These are phyloP conservation scores for Carex kokanica DNA, from an alignment of 176 grass and related monocot species.

Conservation along the genomic window DNA sequence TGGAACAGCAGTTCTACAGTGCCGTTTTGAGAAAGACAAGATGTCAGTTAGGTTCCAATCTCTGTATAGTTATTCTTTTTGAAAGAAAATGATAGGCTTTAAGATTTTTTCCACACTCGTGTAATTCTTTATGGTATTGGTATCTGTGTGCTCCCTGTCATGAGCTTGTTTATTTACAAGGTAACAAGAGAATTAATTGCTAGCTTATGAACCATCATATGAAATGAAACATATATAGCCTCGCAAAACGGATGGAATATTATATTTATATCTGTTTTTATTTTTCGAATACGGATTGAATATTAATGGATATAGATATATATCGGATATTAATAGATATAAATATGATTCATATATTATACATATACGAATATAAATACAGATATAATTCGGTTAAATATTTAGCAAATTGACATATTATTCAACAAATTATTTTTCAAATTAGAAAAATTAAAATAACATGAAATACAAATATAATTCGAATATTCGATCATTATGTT, in stretches of 20 bases:
- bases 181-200: conserved; percentile 13
- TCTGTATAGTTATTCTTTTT: neutral
- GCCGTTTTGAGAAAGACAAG: neutral
- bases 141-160: conserved; percentile 7
- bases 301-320: no score
- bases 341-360: no score
- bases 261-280: no score
- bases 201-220: neutral
- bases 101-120: neutral
- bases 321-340: no score
- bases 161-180: conserved; percentile 5
- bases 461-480: neutral
- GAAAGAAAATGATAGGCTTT: neutral
- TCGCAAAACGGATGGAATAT: no score
- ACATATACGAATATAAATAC: no score
- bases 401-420: no score
- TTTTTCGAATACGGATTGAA: no score
- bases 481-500: no score
- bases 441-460: neutral
- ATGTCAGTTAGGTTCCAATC: neutral
- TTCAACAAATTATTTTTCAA: neutral
- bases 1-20: neutral
- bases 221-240: no score
- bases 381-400: no score
- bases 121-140: neutral